These are phyloP conservation scores for Kitagawia praeruptora DNA, from an alignment of 129 eudicot species.

Conservation along the genomic window DNA sequence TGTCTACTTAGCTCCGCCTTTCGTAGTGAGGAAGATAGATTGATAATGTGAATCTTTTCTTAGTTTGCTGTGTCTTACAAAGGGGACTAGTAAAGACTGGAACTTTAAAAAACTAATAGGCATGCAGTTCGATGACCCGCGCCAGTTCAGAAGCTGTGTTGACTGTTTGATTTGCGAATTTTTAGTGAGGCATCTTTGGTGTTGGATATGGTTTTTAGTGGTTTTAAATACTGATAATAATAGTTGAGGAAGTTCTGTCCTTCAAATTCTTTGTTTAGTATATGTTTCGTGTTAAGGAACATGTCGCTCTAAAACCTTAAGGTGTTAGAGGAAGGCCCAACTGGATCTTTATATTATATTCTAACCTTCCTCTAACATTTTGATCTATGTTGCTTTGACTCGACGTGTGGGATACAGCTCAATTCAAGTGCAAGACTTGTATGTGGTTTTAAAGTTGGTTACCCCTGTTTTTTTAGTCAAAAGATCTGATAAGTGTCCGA, in stretches of 20 bases:
- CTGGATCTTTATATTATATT: too few relatives aligned
- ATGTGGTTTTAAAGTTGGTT: neutral
- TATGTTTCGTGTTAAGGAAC: too few relatives aligned
- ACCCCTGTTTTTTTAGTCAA: neutral
- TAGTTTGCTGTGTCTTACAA: neutral
- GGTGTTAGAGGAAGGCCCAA: too few relatives aligned
- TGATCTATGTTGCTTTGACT: neutral
- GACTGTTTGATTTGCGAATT: neutral
- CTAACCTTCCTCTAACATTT: too few relatives aligned
- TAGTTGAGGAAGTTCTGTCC: neutral
- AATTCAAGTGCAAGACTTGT: neutral
- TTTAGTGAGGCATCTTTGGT: neutral
- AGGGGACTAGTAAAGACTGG: neutral
- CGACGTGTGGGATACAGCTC: neutral
- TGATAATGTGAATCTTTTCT: neutral
- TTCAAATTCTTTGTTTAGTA: neutral
- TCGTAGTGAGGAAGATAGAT: neutral
- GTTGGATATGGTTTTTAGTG: neutral
- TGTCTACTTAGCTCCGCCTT: neutral
- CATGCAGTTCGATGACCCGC: neutral
- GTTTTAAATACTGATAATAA: neutral
- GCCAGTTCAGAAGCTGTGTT: neutral
- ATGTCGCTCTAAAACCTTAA: too few relatives aligned
- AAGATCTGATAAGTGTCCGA: neutral
- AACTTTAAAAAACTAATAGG: neutral